Evolutionary conservation across 371 early-diverging fungal genomes (phyloP), one percentile per base, ranked within the genome.

Genomic region (Circinella umbellata): DNA sequence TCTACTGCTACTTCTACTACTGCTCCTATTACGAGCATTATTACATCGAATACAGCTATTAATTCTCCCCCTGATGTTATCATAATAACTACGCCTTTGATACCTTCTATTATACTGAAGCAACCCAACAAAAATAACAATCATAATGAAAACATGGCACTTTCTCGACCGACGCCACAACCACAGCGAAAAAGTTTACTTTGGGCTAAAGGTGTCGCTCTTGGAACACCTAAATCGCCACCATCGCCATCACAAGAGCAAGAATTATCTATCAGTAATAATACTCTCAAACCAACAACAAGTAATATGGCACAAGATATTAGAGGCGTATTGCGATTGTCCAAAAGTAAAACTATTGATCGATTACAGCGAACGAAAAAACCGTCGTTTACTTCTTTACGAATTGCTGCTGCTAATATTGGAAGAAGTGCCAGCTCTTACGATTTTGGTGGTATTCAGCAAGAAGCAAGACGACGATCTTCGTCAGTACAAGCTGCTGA

Each of bases 331-430:
- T 39, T 67, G 8, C 67, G 59, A 13, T 38, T 71, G 10, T 48
- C 71, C 47, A 62, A 62, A 47, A 60, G 67, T 42, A 66, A 67
- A 63, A 61, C 71, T 4, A 71, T 67, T 14, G 71, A 71, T 48
- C 57, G 61, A 3, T 37, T 59, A 13, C 66, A 70, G 27, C 27
- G 27, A 27, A 18, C 49, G 15, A 62, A 66, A 18, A 47, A 49
- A 54, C 62, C 65, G 53, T 57, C n/a, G 20, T 61, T 35, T 8
- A 37, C 35, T 14, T 64, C 51, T 48, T 48, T 38, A 15, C 36
- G 36, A 14, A 53, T 53, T 35, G 53, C 65, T 47, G 37, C 36
- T 38, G 42, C 62, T 1, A n/a, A 17, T 61, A 46, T 34, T 38
- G 57, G 17, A 38, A 51, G 34, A 66, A 55, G 64, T 35, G 47